Percentiles rank a stretch among this genome's conserved stretches.
phyloP scores from a whole-genome alignment of 192 early-diverging fungal genomes.

The Dimargaris xerosporica region DNA sequence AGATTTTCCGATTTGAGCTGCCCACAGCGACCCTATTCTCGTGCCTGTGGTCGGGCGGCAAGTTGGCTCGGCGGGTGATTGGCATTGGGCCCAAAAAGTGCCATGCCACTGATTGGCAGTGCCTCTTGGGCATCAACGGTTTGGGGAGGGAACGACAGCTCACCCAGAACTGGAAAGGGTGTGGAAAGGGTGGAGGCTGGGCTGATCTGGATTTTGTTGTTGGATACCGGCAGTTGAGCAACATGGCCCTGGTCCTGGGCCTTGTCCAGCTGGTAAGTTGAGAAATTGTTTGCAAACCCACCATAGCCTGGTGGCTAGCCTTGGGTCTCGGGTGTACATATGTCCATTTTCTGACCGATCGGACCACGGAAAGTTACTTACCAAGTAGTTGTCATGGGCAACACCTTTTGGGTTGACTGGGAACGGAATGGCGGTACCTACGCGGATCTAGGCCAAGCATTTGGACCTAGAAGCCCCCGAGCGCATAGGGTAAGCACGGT shows the following conservation, averaged over 20 bases:
- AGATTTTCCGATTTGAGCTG: too few relatives aligned
- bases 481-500: background rate
- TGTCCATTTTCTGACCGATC: background rate
- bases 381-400: too few relatives aligned
- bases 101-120: too few relatives aligned
- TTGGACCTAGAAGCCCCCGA: constrained; percentile 46
- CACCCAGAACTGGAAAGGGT: too few relatives aligned
- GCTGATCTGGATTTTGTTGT: background rate
- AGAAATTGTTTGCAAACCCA: too few relatives aligned
- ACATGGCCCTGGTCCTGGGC: constrained; percentile 35
- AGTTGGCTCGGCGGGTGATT: too few relatives aligned
- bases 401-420: background rate
- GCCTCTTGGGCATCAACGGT: too few relatives aligned
- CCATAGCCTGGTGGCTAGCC: background rate
- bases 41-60: too few relatives aligned
- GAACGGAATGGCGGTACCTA: background rate
- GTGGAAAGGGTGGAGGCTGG: too few relatives aligned
- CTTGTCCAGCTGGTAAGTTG: constrained; percentile 27
- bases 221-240: constrained; percentile 18
- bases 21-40: too few relatives aligned
- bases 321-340: background rate
- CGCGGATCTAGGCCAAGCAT: constrained; percentile 19
- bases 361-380: background rate
- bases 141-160: too few relatives aligned
- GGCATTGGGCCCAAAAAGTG: too few relatives aligned